These are phyloP conservation scores for Lasiodiplodia sp. DNA, from an alignment of 2,329 filamentous ascomycete genomes.

Conservation along the genomic window DNA sequence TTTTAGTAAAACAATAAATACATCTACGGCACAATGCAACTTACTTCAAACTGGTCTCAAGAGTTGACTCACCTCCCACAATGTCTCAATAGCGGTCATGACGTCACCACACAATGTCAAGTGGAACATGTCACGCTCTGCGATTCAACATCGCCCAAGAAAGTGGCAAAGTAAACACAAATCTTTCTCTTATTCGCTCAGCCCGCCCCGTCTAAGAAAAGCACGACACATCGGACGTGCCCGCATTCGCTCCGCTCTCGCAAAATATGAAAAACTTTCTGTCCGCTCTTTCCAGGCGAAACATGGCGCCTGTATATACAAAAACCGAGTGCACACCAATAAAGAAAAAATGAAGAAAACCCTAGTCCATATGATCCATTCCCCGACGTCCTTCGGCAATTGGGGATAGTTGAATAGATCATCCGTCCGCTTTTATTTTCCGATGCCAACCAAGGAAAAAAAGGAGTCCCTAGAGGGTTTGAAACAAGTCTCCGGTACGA, in stretches of 20 bases:
- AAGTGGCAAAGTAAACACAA: neutral
- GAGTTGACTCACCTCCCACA: neutral
- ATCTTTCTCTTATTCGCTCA: neutral
- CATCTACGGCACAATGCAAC: too few species aligned
- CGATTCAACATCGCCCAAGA: neutral
- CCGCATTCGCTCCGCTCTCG: neutral
- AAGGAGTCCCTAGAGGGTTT: neutral
- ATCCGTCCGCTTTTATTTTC: conserved; percentile 12
- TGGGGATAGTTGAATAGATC: neutral
- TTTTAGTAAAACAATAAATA: too few species aligned
- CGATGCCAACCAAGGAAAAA: conserved; percentile 9
- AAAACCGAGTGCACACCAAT: neutral
- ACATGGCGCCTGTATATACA: neutral
- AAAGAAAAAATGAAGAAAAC: neutral
- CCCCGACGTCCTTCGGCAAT: neutral
- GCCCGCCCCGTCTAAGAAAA: conserved; percentile 7
- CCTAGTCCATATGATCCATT: neutral
- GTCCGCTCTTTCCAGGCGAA: neutral
- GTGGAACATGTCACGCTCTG: neutral
- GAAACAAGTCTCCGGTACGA: neutral
- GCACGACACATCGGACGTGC: neutral
- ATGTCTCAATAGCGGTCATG: neutral
- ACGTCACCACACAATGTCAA: neutral
- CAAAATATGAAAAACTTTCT: neutral
- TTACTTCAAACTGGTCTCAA: neutral